A percentile compares a stretch with the other conserved stretches of the same genome.
phyloP scores from a whole-genome alignment of 495 filamentous ascomycete genomes.

The Neurospora tetrasperma region DNA sequence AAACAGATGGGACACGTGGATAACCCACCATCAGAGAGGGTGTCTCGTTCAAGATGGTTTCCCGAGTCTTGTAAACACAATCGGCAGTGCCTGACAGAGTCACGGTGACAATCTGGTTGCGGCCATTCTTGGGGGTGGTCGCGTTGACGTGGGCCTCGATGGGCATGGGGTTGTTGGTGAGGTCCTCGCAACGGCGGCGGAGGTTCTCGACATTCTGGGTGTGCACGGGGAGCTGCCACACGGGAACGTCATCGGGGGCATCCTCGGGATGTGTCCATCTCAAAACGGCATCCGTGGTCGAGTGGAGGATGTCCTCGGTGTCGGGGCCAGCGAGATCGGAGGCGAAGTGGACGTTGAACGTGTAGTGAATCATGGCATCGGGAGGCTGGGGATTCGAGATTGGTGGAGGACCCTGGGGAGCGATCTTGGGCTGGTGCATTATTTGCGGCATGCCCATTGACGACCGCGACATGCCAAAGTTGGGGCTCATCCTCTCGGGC shows the following conservation, averaged over 20 bases:
- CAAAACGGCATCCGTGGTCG: slow-evolving; percentile 67
- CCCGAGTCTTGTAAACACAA: slow-evolving; percentile 71
- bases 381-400: slow-evolving; percentile 51
- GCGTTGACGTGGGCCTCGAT: slow-evolving; percentile 75
- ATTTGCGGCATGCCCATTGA: slow-evolving; percentile 62
- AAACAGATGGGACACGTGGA: background rate
- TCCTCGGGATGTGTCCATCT: slow-evolving; percentile 89
- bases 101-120: slow-evolving; percentile 76
- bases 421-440: slow-evolving; percentile 57
- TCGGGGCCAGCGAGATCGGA: slow-evolving; percentile 86
- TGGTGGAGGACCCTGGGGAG: slow-evolving; percentile 49
- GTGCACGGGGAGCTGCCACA: slow-evolving; percentile 82
- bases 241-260: slow-evolving; percentile 67
- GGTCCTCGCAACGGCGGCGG: slow-evolving; percentile 63
- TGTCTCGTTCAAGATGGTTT: slow-evolving; percentile 73
- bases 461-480: slow-evolving; percentile 64
- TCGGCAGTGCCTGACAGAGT: slow-evolving; percentile 79
- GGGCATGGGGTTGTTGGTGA: slow-evolving; percentile 55
- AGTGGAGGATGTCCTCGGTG: slow-evolving; percentile 81
- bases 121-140: slow-evolving; percentile 66
- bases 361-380: slow-evolving; percentile 59
- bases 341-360: slow-evolving; percentile 93
- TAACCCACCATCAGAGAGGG: slow-evolving; percentile 73
- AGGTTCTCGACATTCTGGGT: slow-evolving; percentile 70
- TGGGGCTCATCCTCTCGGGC: slow-evolving; percentile 82